These are phyloP conservation scores for Annulohypoxylon stygium DNA, from an alignment of 495 filamentous ascomycete species.

Conservation along the genomic window DNA sequence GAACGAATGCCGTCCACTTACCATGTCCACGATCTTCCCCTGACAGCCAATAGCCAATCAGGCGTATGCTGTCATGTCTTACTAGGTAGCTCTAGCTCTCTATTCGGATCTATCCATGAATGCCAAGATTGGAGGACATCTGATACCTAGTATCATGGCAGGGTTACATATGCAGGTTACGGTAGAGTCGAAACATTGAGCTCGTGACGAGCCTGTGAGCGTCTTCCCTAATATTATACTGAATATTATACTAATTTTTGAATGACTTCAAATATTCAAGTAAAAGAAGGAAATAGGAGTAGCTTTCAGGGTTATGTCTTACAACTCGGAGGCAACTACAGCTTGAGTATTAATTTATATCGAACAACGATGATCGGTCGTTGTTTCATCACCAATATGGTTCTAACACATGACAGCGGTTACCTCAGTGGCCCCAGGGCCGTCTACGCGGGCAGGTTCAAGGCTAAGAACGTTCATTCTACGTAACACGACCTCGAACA, in stretches of 20 bases:
- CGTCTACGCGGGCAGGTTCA: neutral
- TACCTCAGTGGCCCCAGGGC: neutral
- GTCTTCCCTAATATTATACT: neutral
- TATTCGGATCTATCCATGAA: conserved; percentile 30
- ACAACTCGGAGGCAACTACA: neutral
- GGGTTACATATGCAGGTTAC: conserved; percentile 34
- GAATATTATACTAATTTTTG: neutral
- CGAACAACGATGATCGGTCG: too few relatives aligned
- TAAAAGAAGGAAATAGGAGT: neutral
- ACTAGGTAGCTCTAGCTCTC: conserved; percentile 15
- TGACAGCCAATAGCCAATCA: conserved; percentile 31
- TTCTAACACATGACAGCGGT: neutral
- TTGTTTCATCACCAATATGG: neutral
- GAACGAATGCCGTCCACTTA: conserved; percentile 20
- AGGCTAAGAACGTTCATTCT: neutral
- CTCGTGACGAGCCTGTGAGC: conserved; percentile 2
- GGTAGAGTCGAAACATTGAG: conserved; percentile 6
- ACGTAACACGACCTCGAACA: too few relatives aligned
- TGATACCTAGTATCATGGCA: conserved; percentile 21
- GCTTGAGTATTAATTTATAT: too few relatives aligned
- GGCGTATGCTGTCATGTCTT: conserved; percentile 11
- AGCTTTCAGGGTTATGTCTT: neutral
- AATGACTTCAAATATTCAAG: neutral
- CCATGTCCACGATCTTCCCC: conserved; percentile 17
- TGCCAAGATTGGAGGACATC: conserved; percentile 33